These are phyloP conservation scores for Eimeria falciformis DNA, from an alignment of 169 alveolate species.

Conservation along the genomic window DNA sequence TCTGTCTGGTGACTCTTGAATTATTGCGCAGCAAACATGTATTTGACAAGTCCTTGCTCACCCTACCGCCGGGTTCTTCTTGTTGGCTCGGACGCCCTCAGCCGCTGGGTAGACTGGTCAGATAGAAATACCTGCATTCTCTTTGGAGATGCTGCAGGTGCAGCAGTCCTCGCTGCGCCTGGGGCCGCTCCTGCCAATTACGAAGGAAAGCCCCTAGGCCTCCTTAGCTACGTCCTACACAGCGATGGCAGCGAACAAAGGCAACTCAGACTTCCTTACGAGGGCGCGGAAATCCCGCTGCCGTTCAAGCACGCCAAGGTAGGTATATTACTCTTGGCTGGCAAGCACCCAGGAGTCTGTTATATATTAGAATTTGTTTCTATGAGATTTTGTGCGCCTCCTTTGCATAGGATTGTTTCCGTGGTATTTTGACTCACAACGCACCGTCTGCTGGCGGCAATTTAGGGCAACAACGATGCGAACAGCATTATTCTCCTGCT, in stretches of 20 bases:
- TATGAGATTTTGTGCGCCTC: neutral
- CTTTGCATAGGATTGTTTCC: neutral
- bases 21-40: constrained; percentile 58
- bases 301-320: neutral
- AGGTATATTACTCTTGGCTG: no score
- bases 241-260: constrained; percentile 57
- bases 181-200: neutral
- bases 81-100: constrained; percentile 83
- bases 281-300: constrained; percentile 14
- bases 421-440: neutral
- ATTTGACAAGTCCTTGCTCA: constrained; percentile 36
- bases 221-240: constrained; percentile 63
- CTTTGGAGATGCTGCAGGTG: constrained; percentile 85
- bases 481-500: no score
- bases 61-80: constrained; percentile 77
- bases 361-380: neutral
- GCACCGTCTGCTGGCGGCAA: neutral
- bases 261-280: constrained; percentile 30
- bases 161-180: constrained; percentile 60
- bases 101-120: constrained; percentile 83
- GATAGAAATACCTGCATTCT: constrained; percentile 84
- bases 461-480: no score
- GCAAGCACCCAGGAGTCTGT: neutral
- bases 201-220: constrained; percentile 34
- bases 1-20: neutral